Evolutionary conservation across 768 basidiomycete genomes (phyloP).

Genomic region (Russula sp.): DNA sequence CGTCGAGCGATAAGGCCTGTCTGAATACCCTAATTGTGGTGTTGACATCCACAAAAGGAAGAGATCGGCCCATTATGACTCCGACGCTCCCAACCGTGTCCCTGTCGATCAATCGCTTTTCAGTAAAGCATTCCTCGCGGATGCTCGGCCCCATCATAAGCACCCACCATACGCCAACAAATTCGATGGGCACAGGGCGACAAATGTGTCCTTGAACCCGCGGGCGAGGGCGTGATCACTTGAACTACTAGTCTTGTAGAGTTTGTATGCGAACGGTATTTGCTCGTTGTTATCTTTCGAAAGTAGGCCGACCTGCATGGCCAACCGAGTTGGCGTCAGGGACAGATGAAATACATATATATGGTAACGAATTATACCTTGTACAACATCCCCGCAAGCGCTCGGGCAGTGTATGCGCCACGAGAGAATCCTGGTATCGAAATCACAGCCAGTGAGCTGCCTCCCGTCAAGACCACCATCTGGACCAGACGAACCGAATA

Average conservation of each 20-base stretch:
- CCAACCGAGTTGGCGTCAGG: not conserved
- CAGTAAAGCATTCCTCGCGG: not conserved
- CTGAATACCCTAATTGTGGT: conserved; percentile 65
- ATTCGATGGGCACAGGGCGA: conserved; percentile 65
- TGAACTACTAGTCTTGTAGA: conserved; percentile 56
- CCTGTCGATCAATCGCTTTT: conserved; percentile 39
- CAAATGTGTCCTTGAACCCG: conserved; percentile 76
- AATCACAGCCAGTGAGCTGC: not conserved
- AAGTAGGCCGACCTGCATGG: conserved; percentile 62
- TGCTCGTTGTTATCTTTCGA: conserved; percentile 66
- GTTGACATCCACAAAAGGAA: conserved; percentile 69
- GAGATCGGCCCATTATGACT: conserved; percentile 50
- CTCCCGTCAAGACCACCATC: conserved; percentile 18
- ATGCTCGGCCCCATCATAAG: not conserved
- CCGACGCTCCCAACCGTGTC: conserved; percentile 82
- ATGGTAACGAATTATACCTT: conserved; percentile 44
- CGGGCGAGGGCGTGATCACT: conserved; percentile 47
- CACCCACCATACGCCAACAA: conserved; percentile 72
- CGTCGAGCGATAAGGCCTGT: conserved; percentile 76
- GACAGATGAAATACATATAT: not conserved
- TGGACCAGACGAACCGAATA: conserved; percentile 52
- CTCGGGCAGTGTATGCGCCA: conserved; percentile 63
- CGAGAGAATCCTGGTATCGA: conserved; percentile 67
- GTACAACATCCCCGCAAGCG: conserved; percentile 70
- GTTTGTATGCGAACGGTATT: conserved; percentile 68